Evolutionary conservation across 2,329 filamentous ascomycete genomes (phyloP).

Genomic region (Claviceps sp.): DNA sequence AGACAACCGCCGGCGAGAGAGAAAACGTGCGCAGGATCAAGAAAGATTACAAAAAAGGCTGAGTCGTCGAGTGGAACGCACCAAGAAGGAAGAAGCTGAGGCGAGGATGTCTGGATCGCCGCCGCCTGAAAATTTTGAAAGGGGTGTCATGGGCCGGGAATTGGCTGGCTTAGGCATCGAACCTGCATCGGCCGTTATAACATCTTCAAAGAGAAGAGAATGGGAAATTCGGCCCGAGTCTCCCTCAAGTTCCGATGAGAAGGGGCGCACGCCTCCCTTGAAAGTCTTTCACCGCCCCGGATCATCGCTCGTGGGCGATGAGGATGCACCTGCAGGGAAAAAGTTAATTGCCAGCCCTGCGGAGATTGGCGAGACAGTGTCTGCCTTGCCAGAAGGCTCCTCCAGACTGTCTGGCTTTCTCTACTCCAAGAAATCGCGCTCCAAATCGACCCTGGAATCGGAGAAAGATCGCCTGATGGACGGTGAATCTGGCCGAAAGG

Average conservation of each 20-base stretch:
- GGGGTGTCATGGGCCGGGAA: slow-evolving; percentile 47
- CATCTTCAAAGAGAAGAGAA: slow-evolving; percentile 37
- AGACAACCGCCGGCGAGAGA: slow-evolving; percentile 67
- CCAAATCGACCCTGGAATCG: slow-evolving; percentile 33
- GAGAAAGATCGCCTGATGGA: slow-evolving; percentile 30
- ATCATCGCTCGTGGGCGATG: slow-evolving; percentile 9
- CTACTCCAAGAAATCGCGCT: slow-evolving; percentile 32
- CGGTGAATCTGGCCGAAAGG: slow-evolving; percentile 36
- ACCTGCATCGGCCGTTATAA: slow-evolving; percentile 39
- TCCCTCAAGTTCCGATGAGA: slow-evolving; percentile 12
- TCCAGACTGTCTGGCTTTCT: slow-evolving; percentile 25
- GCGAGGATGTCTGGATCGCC: slow-evolving; percentile 36
- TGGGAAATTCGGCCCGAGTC: slow-evolving; percentile 12
- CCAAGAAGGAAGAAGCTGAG: slow-evolving; percentile 43
- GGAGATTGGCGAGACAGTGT: slow-evolving; percentile 11
- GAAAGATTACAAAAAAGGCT: slow-evolving; percentile 53
- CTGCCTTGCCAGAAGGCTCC: slow-evolving; percentile 12
- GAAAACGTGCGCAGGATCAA: slow-evolving; percentile 54
- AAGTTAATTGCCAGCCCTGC: neutral
- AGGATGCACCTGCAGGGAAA: neutral
- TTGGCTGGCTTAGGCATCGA: slow-evolving; percentile 42
- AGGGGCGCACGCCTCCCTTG: slow-evolving; percentile 11
- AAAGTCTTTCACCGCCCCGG: slow-evolving; percentile 19
- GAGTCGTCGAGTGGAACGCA: slow-evolving; percentile 53
- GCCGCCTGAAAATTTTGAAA: slow-evolving; percentile 43